Percentiles rank a stretch among this genome's conserved stretches.
These are phyloP conservation scores for Gymnopilus junonius DNA, from an alignment of 768 basidiomycete genomes.

Conservation along the genomic window DNA sequence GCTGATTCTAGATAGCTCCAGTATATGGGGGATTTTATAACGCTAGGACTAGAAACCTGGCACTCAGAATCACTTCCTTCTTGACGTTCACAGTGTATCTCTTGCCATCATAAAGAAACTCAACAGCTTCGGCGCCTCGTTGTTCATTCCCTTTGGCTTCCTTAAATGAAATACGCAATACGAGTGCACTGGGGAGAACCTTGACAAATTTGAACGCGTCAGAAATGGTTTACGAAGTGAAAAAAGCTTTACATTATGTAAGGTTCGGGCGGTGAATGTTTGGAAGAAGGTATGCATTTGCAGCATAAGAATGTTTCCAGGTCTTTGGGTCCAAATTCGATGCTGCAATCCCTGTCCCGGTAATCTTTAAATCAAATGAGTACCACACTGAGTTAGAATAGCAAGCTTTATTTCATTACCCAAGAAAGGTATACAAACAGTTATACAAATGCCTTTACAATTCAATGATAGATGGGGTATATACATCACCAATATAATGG, in stretches of 20 bases:
- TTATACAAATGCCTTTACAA: no score
- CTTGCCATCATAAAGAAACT: slow-evolving; percentile 38
- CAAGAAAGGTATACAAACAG: no score
- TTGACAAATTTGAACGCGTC: not conserved
- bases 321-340: slow-evolving; percentile 35
- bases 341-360: slow-evolving; percentile 22
- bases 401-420: no score
- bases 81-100: slow-evolving; percentile 3
- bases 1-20: no score
- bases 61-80: slow-evolving; percentile 12
- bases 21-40: no score
- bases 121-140: slow-evolving; percentile 35
- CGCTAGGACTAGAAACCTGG: no score
- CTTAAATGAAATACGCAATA: slow-evolving; percentile 16
- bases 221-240: not conserved
- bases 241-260: slow-evolving; percentile 37
- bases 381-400: not conserved
- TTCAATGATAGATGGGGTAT: no score
- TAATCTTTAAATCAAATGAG: slow-evolving; percentile 26
- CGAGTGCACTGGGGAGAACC: slow-evolving; percentile 29
- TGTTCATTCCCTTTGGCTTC: slow-evolving; percentile 3
- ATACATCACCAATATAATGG: slow-evolving; percentile 35
- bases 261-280: slow-evolving; percentile 59
- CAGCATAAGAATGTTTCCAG: slow-evolving; percentile 67
- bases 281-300: slow-evolving; percentile 64